Base-by-base conservation (phyloP, 305 asterid species). In the Salvia sclarea region DNA sequence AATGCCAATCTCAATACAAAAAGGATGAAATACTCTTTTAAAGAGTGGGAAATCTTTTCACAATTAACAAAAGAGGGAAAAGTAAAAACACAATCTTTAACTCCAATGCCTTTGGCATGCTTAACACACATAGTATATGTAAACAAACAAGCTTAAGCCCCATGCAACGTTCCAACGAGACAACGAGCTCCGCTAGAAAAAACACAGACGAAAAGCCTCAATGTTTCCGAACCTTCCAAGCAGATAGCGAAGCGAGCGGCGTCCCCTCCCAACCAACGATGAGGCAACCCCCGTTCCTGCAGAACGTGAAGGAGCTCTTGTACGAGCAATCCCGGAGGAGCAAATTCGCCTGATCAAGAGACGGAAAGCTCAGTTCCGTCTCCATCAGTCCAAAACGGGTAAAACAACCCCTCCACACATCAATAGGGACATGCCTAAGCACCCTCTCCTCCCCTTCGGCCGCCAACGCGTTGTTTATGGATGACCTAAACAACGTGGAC, bases 211-310 rank as follows among this genome's bases (percentile, higher is more conserved):
- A 30, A 13, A 65, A 44, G 47, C 21, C 2, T 21, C 56, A 60
- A 37, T 41, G 63, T 74, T 52, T 65, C 25, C 37, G 45, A 40
- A 81, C 69, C 68, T 74, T 83, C 96, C 93, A 84, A 21, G 81
- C 87, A 48, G 89, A 85, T 68, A 85, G 72, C 8, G 87, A 78
- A 68, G 6, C 54, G 41, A 85, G 70, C n/a, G 87, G 82, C 4
- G 83, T 82, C 47, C 90, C 90, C 71, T 82, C 86, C 90, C 92
- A 86, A 11, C 90, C 84, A 43, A 88, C 44, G 1, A 66, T 75
- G 33, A 88, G 71, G 62, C 85, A 68, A 43, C 78, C 76, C 2
- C 66, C 84, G 43, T 82, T 80, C 74, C 37, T 68, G 44, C 72
- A 78, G 6, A 79, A 50, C 1, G 85, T 71, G 67, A 81, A 78